Percentiles rank a stretch among this genome's conserved stretches.
Conservation (phyloP, 805 yeast genomes). For the Candida broadrunensis region DNA sequence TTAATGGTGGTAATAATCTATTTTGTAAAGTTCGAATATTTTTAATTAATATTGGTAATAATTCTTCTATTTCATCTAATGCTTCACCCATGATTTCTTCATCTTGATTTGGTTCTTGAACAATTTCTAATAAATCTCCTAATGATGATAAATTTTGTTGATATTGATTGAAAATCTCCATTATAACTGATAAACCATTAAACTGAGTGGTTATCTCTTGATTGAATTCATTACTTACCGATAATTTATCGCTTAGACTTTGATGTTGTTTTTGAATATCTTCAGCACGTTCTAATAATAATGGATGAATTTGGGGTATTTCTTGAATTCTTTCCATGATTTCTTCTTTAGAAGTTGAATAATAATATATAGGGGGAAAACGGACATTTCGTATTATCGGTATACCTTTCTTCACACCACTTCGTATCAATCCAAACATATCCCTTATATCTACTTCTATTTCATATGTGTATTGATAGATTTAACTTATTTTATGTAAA, state of each 20-base stretch:
- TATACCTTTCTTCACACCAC: too few species aligned
- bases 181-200: conserved; percentile 26
- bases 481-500: too few species aligned
- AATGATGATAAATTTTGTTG: conserved; percentile 21
- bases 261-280: conserved; percentile 24
- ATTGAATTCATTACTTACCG: conserved; percentile 17
- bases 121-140: conserved; percentile 22
- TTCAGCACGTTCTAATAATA: conserved; percentile 36
- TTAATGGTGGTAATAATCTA: conserved; percentile 70
- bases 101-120: conserved; percentile 29
- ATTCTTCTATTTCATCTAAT: conserved; percentile 47
- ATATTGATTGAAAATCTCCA: conserved; percentile 31
- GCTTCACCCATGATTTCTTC: conserved; percentile 56
- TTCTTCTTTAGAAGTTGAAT: neutral
- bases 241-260: conserved; percentile 9
- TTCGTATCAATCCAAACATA: too few species aligned
- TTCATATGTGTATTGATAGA: too few species aligned
- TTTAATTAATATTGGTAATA: conserved; percentile 43
- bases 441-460: too few species aligned
- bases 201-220: conserved; percentile 30
- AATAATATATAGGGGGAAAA: too few species aligned
- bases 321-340: neutral
- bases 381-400: too few species aligned
- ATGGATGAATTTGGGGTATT: conserved; percentile 34
- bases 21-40: conserved; percentile 48